Evolutionary conservation across 2,329 filamentous ascomycete species (phyloP), one percentile per base, ranked within the genome.

Genomic region (Cadophora sp.): DNA sequence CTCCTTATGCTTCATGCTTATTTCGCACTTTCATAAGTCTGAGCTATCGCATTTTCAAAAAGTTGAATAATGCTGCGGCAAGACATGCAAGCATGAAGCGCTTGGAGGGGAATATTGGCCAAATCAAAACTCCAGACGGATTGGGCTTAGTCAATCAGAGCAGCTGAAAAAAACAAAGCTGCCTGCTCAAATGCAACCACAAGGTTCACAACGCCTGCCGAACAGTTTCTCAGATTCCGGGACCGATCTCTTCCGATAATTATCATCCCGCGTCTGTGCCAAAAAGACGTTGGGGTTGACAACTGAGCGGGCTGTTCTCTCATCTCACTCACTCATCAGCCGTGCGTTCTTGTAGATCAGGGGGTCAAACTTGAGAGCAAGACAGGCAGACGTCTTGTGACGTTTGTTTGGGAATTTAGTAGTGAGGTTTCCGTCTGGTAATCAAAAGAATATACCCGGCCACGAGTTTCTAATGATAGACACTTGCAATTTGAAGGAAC

Each of bases 381-480:
- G 6, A 24, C 16, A 47, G 11, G 13, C 8, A 18, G 33, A 58
- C 20, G 55, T 58, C 55, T 41, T 43, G 55, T 58, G 55, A 58
- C 20, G 55, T 41, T 24, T 27, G 33, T 43, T 58, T 27, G 13
- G 33, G 36, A 56, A 18, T 13, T 39, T 9, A 39, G 36, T 39
- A 39, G 33, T 58, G 55, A 43, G 20, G n/a, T 58, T 43, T 16
- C 55, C 20, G n/a, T 43, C 33, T 41, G 20, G 36, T 20, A 24
- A 39, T 22, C 55, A 58, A 58, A 58, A 58, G n/a, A 8, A 22
- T 39, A 53, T 58, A 58, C 55, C 55, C 55, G 36, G 33, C 55
- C 55, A 24, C 36, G 33, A 18, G 55, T 58, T 58, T 58, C 55
- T 43, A 58, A 58, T 58, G 55, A 58, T 58, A 58, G 55, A 60